These are phyloP conservation scores for Fistulinella prunicolor DNA, from an alignment of 768 basidiomycete genomes.

Conservation along the genomic window DNA sequence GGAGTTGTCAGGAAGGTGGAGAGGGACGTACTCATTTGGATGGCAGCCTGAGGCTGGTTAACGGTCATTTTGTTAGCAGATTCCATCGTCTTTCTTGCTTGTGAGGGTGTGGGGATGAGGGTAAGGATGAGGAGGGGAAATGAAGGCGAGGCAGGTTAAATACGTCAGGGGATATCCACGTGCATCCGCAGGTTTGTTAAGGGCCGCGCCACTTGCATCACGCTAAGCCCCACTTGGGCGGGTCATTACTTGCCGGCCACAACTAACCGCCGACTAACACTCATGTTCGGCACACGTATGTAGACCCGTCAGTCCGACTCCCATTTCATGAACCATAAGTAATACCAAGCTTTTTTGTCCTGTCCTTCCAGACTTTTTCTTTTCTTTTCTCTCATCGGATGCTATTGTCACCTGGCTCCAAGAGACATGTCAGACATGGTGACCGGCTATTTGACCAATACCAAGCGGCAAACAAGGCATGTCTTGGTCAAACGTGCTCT, in stretches of 20 bases:
- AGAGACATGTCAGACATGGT: background rate
- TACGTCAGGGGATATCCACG: slow-evolving; percentile 11
- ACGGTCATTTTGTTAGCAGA: slow-evolving; percentile 35
- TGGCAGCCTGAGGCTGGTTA: slow-evolving; percentile 56
- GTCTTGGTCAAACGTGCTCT: background rate
- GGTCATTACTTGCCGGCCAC: no score
- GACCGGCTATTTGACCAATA: background rate
- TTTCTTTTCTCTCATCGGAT: no score
- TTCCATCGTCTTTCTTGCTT: slow-evolving; percentile 30
- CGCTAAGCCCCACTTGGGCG: background rate
- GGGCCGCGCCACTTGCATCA: slow-evolving; percentile 4
- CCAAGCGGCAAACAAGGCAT: no score
- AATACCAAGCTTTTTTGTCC: no score
- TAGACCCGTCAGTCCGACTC: no score
- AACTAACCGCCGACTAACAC: background rate
- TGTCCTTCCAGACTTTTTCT: no score
- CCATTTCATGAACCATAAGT: no score
- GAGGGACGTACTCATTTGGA: slow-evolving; percentile 57
- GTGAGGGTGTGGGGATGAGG: slow-evolving; percentile 18
- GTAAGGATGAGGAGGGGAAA: background rate
- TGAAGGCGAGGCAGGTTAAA: slow-evolving; percentile 11
- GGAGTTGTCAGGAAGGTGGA: background rate
- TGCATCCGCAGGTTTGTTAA: slow-evolving; percentile 6
- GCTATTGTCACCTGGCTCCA: no score
- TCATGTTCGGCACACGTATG: no score